These are phyloP conservation scores for Trametes punicea DNA, from an alignment of 768 basidiomycete species.

Conservation along the genomic window DNA sequence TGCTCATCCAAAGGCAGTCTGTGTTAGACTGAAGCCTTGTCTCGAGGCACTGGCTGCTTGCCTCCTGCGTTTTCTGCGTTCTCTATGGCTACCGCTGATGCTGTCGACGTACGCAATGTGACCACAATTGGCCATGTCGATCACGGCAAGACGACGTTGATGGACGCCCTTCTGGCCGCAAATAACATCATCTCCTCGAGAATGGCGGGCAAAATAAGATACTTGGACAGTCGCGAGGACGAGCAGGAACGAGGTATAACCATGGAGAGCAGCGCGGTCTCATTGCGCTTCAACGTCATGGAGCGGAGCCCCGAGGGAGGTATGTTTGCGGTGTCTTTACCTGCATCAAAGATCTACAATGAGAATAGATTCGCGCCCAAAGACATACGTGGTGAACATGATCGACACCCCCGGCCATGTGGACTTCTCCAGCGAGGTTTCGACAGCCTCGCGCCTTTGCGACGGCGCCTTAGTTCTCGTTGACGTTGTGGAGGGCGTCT, in stretches of 20 bases:
- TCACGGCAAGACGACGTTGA: constrained; percentile 94
- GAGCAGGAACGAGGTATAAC: constrained; percentile 98
- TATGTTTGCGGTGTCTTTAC: constrained; percentile 33
- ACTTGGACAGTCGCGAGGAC: constrained; percentile 93
- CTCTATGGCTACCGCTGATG: constrained; percentile 17
- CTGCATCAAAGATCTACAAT: constrained; percentile 30
- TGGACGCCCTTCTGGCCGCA: constrained; percentile 92
- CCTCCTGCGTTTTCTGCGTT: not conserved
- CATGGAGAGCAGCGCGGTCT: constrained; percentile 97
- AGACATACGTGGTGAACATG: constrained; percentile 86
- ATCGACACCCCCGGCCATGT: constrained; percentile 99
- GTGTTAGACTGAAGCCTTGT: no score
- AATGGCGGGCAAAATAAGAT: constrained; percentile 95
- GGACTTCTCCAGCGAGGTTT: constrained; percentile 97
- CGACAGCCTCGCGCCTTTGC: constrained; percentile 87
- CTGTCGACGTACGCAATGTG: constrained; percentile 62
- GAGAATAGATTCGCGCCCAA: constrained; percentile 43
- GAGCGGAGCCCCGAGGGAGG: constrained; percentile 54
- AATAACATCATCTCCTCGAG: constrained; percentile 95
- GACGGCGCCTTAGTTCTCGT: constrained; percentile 95
- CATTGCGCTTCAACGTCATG: constrained; percentile 81
- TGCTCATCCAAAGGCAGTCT: no score
- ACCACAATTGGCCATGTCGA: constrained; percentile 90
- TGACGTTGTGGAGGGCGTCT: constrained; percentile 97
- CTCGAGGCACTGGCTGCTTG: no score